Percentiles rank a stretch among this genome's conserved stretches.
phyloP scores from a whole-genome alignment of 2,329 filamentous ascomycete species.

The Graphilbum ipis-grandicollis region DNA sequence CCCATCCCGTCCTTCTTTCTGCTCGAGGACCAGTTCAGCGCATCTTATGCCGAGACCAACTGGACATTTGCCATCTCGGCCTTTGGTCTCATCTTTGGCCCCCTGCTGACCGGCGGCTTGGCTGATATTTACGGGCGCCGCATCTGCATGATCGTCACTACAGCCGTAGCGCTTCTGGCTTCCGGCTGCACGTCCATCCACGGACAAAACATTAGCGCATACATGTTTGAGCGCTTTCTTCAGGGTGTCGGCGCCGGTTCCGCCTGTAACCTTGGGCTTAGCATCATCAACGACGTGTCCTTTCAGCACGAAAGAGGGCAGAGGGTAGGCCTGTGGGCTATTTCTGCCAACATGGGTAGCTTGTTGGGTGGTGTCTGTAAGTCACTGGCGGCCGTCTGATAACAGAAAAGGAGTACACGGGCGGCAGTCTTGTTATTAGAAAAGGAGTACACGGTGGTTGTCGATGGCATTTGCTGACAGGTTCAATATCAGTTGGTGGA shows the following conservation, averaged over 20 bases:
- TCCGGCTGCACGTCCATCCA: constrained; percentile 1
- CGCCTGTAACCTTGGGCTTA: neutral
- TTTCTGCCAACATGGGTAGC: constrained; percentile 1
- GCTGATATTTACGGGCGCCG: constrained; percentile 2
- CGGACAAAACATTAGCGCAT: neutral
- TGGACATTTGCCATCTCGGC: constrained; percentile 1
- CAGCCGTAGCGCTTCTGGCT: neutral
- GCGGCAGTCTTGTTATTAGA: too few relatives aligned
- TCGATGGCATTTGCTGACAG: too few relatives aligned
- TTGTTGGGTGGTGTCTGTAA: constrained; percentile 1
- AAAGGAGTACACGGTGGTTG: too few relatives aligned
- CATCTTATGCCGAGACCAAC: constrained; percentile 1
- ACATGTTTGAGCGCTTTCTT: constrained; percentile 1
- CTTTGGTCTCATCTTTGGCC: neutral
- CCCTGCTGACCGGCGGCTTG: neutral
- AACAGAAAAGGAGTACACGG: too few relatives aligned
- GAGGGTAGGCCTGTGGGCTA: too few relatives aligned
- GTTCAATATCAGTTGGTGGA: neutral
- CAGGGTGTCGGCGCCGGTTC: constrained; percentile 1
- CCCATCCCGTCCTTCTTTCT: constrained; percentile 2
- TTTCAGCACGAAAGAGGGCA: constrained; percentile 2
- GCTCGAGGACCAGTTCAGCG: constrained; percentile 1
- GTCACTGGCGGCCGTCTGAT: neutral
- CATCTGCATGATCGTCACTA: neutral
- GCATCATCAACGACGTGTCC: constrained; percentile 1